phyloP scores from a whole-genome alignment of 2,329 filamentous ascomycete genomes.

The Fusarium burgessii region DNA sequence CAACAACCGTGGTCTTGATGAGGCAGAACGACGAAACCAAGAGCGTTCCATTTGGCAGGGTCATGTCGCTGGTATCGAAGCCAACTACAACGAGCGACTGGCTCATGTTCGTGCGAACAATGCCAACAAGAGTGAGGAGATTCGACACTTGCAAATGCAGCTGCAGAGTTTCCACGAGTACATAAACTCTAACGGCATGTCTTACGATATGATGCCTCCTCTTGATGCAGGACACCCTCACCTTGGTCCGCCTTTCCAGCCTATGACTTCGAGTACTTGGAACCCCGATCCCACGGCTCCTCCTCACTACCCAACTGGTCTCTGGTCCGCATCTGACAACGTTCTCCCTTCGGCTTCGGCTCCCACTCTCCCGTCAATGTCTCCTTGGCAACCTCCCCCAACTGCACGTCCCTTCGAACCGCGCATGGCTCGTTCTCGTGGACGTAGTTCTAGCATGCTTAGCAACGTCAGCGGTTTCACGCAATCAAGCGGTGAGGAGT shows the following conservation, averaged over 20 bases:
- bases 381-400: constrained; percentile 54
- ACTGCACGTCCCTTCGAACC: constrained; percentile 54
- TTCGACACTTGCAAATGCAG: constrained; percentile 50
- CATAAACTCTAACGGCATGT: constrained; percentile 51
- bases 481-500: constrained; percentile 67
- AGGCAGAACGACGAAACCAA: constrained; percentile 70
- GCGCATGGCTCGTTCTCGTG: constrained; percentile 59
- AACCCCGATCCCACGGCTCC: constrained; percentile 51
- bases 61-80: constrained; percentile 60
- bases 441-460: constrained; percentile 75
- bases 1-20: constrained; percentile 73
- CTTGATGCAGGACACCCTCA: constrained; percentile 43
- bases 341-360: constrained; percentile 49
- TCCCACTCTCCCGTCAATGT: constrained; percentile 48
- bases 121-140: constrained; percentile 47
- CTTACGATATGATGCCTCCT: constrained; percentile 46
- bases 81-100: constrained; percentile 59
- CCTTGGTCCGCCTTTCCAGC: constrained; percentile 44
- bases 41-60: constrained; percentile 61
- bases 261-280: constrained; percentile 48
- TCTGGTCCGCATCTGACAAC: constrained; percentile 55
- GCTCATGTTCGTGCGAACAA: constrained; percentile 54
- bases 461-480: constrained; percentile 76
- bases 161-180: constrained; percentile 50
- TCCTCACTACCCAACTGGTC: constrained; percentile 51